phyloP scores from a whole-genome alignment of 73 alveolate species.

The Paramecium caudatum region DNA sequence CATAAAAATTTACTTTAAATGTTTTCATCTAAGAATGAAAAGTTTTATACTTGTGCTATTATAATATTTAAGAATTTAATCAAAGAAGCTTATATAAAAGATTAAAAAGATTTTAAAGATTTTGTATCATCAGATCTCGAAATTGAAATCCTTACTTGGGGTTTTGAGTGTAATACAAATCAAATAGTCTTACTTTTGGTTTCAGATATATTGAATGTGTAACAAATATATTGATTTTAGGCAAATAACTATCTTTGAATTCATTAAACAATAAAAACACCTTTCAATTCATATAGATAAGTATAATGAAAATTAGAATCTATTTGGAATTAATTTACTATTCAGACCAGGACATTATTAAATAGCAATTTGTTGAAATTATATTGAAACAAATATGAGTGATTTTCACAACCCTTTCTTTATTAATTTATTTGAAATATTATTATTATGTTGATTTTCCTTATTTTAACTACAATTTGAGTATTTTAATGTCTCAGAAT shows the following conservation, averaged over 20 bases:
- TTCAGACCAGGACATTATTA: constrained; percentile 41
- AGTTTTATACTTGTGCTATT: not conserved
- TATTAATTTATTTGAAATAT: not conserved
- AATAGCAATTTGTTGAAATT: not conserved
- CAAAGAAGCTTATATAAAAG: not conserved
- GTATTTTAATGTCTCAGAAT: not conserved
- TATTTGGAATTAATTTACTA: not conserved
- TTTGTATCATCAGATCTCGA: not conserved
- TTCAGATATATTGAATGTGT: too few relatives aligned
- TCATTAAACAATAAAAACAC: too few relatives aligned
- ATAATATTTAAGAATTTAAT: not conserved
- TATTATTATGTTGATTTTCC: constrained; percentile 13
- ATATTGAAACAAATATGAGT: constrained; percentile 2
- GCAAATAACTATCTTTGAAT: not conserved
- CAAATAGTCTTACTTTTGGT: too few relatives aligned
- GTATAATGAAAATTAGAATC: not conserved
- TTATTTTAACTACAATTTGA: not conserved
- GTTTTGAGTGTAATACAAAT: constrained; percentile 8
- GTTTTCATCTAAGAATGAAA: not conserved
- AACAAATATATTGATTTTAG: not conserved
- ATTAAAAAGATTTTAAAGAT: not conserved
- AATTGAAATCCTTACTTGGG: not conserved
- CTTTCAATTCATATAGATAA: not conserved
- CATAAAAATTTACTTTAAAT: not conserved
- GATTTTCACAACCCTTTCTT: not conserved